A percentile compares a stretch with the other conserved stretches of the same genome.
phyloP scores from a whole-genome alignment of 768 basidiomycete species.

The Pleurotus giganteus region DNA sequence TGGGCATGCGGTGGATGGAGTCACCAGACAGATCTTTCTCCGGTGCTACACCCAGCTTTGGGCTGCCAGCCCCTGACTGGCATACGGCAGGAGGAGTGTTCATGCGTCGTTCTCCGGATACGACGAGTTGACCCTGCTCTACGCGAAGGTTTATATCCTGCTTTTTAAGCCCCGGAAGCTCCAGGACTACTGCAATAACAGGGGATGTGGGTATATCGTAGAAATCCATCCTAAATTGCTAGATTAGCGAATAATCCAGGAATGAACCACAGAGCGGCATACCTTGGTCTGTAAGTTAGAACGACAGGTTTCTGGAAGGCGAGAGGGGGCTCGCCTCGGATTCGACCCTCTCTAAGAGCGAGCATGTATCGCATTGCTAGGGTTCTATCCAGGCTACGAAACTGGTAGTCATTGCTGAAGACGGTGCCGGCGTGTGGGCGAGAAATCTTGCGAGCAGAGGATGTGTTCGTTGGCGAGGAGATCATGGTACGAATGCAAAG shows the following conservation, averaged over 20 bases:
- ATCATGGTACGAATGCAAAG: too few species aligned
- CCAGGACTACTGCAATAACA: slow-evolving; percentile 9
- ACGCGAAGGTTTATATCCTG: slow-evolving; percentile 14
- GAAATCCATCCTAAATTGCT: slow-evolving; percentile 13
- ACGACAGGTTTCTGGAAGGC: neutral
- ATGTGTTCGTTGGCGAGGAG: neutral
- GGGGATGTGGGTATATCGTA: slow-evolving; percentile 12
- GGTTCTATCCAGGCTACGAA: slow-evolving; percentile 13
- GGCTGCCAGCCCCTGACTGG: neutral
- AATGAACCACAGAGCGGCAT: neutral
- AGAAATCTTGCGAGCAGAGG: slow-evolving; percentile 4
- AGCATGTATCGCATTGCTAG: slow-evolving; percentile 12
- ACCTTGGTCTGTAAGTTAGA: slow-evolving; percentile 13
- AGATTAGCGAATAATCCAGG: neutral
- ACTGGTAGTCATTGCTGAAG: slow-evolving; percentile 7
- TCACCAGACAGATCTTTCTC: neutral
- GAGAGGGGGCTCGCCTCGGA: slow-evolving; percentile 9
- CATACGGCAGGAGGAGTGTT: neutral
- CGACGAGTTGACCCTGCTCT: slow-evolving; percentile 12
- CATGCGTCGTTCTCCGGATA: slow-evolving; percentile 14
- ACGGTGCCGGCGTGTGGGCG: neutral
- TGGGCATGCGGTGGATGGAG: neutral
- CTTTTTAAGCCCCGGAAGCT: slow-evolving; percentile 17
- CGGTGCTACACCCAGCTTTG: neutral
- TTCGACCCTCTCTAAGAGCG: slow-evolving; percentile 6